Base-by-base conservation (phyloP, 2,329 filamentous ascomycete species). In the Alternaria sp. region DNA sequence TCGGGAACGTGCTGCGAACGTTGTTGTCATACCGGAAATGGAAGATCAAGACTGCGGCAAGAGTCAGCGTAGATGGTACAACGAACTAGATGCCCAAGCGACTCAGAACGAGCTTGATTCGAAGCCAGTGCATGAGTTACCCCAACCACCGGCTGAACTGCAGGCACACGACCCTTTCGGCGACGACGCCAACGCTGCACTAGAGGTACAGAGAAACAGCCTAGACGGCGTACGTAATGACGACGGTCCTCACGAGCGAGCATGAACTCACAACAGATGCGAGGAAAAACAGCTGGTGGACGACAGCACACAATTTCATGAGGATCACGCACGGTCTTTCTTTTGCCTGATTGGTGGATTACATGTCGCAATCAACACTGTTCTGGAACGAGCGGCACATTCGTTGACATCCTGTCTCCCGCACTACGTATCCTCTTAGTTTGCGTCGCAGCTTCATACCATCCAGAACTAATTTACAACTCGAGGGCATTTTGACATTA, bases 81-180 rank as follows among this genome's bases (percentile, higher is more conserved):
- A 23, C n/a, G 56, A 65, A 43, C 9, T 49, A 1, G 47, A 60
- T 6, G 28, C 51, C 3, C 17, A 58, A 10, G 26, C 30, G 3
- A 12, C 12, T 3, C 28, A 15, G 6, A 36, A 61, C 6, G 56
- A 67, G 25, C 19, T 67, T 30, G 62, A 67, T 23, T 62, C 62
- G 7, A 58, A 55, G 25, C 6, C 51, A 26, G 59, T 68, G 30
- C 23, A 59, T 40, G 50, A 61, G 2, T 58, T 68, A 17, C 52
- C 45, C 0, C 60, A 56, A 11, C 51, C 60, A n/a, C 64, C 67
- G 21, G 28, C 49, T 23, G 30, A 52, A 36, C 19, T 40, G 13
- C 5, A 52, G n/a, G 30, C 28, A 52, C 49, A 40, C 6, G 30
- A 25, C 1, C 28, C 19, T 52, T 10, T 10, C 1, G 17, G 6